Percentiles rank a stretch among this genome's conserved stretches.
Evolutionary conservation across 75 land plant genomes (phyloP).

Genomic region (Cupressus sempervirens): DNA sequence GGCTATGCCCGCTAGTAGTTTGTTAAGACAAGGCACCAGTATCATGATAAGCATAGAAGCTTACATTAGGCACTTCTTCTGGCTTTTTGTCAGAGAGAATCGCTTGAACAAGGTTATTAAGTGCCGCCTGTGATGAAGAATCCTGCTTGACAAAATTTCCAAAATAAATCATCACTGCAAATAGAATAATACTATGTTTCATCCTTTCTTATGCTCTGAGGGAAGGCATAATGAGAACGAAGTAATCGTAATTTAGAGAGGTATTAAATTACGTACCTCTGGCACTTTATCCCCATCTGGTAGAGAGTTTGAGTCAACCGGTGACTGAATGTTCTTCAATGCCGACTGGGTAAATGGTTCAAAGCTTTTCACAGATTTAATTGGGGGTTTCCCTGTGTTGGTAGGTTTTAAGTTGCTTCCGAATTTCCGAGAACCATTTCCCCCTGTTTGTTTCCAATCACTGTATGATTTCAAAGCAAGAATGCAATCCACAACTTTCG

Average conservation of each 20-base stretch:
- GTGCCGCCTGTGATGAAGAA: conserved; percentile 18
- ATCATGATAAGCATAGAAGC: conserved; percentile 1
- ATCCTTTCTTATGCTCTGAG: background rate
- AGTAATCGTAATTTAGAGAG: background rate
- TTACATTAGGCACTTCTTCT: conserved; percentile 77
- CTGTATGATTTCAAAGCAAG: conserved; percentile 73
- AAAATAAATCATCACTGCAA: background rate
- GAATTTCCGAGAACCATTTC: conserved; percentile 70
- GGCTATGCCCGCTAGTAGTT: background rate
- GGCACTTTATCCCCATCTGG: background rate
- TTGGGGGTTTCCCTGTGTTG: conserved; percentile 26
- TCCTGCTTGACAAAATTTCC: conserved; percentile 8
- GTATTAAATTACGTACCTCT: background rate
- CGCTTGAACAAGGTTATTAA: conserved; percentile 43
- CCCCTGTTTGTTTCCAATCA: conserved; percentile 77
- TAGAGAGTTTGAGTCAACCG: background rate
- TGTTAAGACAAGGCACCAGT: background rate
- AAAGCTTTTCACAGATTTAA: conserved; percentile 32
- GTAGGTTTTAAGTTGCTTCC: conserved; percentile 45
- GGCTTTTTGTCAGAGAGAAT: conserved; percentile 53
- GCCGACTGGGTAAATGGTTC: conserved; percentile 37
- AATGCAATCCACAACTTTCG: conserved; percentile 77
- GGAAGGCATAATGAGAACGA: background rate
- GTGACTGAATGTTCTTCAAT: conserved; percentile 8
- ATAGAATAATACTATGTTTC: background rate